Evolutionary conservation across 2,329 filamentous ascomycete species (phyloP), one percentile per base, ranked within the genome.

Genomic region (Claviceps arundinis): DNA sequence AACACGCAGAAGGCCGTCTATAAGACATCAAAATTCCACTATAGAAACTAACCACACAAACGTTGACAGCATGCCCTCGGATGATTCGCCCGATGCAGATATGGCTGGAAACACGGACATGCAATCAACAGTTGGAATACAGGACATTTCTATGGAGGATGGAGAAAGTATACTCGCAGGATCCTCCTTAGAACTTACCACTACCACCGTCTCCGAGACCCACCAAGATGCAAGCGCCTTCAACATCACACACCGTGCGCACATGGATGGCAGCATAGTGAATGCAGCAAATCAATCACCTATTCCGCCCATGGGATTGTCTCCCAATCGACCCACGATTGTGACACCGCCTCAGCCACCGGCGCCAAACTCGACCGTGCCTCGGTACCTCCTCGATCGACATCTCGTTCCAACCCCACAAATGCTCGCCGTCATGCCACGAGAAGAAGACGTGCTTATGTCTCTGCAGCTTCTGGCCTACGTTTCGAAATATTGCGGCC

Each of bases 361-460:
- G 37, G 71, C 87, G 58, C 79, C 83, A 7, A 81, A 77, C 53
- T 80, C 85, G 17, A 85, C 80, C 55, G 84, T 93, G 53, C 84
- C 89, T 42, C 80, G 87, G 53, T 93, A 91, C 62, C 77, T 90
- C 26, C 78, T 89, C 49, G 86, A 95, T 60, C 83, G 85, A 40
- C 81, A 81, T 47, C 69, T 84, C 50, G 77, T 81, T 40, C 81
- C 86, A 26, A 80, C 81, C 61, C 79, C 85, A 16, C 83, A 85
- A 59, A 84, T 94, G 60, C 73, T 95, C 37, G 87, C 90, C 30
- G 85, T 89, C 11, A 95, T 97, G 86, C 93, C 93, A 9, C 82
- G 93, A 49, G 93, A 98, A 61, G 93, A 98, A 67, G 93, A 98
- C 62, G 93, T 98, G 2, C 75, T 98, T 57, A 96, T 98, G 91